phyloP scores from a whole-genome alignment of 352 stramenopile genomes.

The Pythium rishiriense region DNA sequence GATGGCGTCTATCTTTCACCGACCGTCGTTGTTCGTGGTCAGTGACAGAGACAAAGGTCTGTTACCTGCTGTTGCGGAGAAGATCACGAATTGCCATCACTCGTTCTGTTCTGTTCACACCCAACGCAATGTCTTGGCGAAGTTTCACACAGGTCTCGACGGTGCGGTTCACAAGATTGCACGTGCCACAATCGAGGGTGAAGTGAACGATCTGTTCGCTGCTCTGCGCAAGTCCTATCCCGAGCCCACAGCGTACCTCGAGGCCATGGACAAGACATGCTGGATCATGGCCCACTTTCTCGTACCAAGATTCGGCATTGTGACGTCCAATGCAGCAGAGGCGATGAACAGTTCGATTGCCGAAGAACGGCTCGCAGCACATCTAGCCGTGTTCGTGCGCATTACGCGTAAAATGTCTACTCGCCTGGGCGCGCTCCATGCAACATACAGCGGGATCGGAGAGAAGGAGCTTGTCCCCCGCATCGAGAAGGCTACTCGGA shows the following conservation, averaged over 20 bases:
- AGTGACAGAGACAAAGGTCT: not conserved
- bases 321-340: constrained; percentile 4
- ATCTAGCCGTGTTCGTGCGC: constrained; percentile 2
- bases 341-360: constrained; percentile 13
- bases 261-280: not conserved
- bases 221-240: not conserved
- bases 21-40: not conserved
- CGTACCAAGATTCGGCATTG: constrained; percentile 1
- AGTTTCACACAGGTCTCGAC: not conserved
- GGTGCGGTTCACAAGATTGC: constrained; percentile 2
- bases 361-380: not conserved
- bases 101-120: not conserved
- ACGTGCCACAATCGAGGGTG: not conserved
- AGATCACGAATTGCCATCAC: not conserved
- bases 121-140: constrained; percentile 1
- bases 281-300: constrained; percentile 2
- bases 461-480: not conserved
- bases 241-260: not conserved
- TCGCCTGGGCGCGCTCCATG: not conserved
- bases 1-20: not conserved
- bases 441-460: not conserved
- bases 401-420: not conserved
- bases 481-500: not conserved
- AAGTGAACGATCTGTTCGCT: not conserved
- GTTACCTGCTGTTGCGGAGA: not conserved